Base-by-base conservation (phyloP, 2,329 filamentous ascomycete species). In the Raffaelea albimanens region DNA sequence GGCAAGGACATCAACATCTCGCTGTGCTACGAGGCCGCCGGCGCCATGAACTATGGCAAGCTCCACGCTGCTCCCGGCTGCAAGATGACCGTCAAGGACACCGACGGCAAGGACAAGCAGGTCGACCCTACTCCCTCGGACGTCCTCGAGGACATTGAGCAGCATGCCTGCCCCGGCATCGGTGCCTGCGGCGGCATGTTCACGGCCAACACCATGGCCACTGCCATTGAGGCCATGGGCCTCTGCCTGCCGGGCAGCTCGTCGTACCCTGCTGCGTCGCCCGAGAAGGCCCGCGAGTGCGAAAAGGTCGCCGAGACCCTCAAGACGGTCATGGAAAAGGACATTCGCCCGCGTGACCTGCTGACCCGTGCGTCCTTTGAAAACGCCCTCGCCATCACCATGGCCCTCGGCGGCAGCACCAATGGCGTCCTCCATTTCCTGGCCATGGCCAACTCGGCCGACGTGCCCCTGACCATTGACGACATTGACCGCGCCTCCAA, bases 151-250 rank as follows among this genome's bases (percentile, higher is more conserved):
- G 91, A 96, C 61, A 80, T 95, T 43, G 85, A 90, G 67, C 72
- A 71, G 53, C 76, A 93, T 58, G 82, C 88, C 2, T 95, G 89
- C 62, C 85, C 85, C 1, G 80, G 81, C 9, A 75, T 80, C 2
- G 85, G 85, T 11, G 85, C 84, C 21, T 89, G 85, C 55, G 85
- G 83, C 49, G 85, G 85, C 73, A 56, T 95, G 89, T 95, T 89
- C 68, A 95, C 89, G 1, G 89, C 89, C 54, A 95, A 95, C 67
- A 95, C 88, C 21, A 91, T 95, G 87, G 86, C 87, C 4, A 91
- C 86, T 0, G 87, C 86, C 14, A 88, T 95, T 54, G 88, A 95
- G 69, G 87, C 86, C 39, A 88, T 95, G 75, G 89, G 89, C 23
- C 72, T 95, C 25, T 82, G 82, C 0, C 72, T 95, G 8, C 87